phyloP scores from a whole-genome alignment of 345 rosid species.

The Hibiscus tridactylites region DNA sequence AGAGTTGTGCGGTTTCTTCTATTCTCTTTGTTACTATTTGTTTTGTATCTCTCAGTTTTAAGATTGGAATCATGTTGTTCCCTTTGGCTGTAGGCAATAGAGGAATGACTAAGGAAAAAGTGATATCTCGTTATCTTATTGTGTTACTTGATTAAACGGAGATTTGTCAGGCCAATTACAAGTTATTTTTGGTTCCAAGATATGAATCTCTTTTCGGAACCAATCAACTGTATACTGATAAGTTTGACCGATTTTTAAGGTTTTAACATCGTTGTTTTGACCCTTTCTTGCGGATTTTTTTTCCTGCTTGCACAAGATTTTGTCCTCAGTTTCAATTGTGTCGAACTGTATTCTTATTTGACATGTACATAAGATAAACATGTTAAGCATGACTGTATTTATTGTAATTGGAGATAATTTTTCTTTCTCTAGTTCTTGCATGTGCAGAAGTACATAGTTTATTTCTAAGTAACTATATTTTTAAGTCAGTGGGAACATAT shows the following conservation, averaged over 20 bases:
- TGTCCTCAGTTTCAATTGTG: neutral
- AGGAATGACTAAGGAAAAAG: neutral
- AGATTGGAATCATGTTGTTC: neutral
- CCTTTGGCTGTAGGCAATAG: too few species aligned
- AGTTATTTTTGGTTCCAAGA: neutral
- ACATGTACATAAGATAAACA: neutral
- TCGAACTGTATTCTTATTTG: neutral
- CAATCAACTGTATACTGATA: neutral
- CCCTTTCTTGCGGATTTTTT: neutral
- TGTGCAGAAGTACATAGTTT: neutral
- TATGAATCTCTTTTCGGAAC: neutral
- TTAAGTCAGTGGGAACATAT: neutral
- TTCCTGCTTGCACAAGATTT: neutral
- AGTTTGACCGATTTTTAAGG: neutral
- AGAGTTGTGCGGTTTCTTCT: neutral
- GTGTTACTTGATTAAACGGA: neutral
- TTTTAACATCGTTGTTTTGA: neutral
- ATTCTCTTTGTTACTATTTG: neutral
- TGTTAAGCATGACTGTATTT: neutral
- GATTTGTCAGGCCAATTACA: neutral
- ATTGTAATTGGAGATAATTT: neutral
- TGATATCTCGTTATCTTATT: neutral
- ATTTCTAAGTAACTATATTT: neutral
- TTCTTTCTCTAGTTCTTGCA: conserved; percentile 1
- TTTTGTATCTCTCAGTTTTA: neutral